Percentiles rank a stretch among this genome's conserved stretches.
phyloP scores from a whole-genome alignment of 2,329 filamentous ascomycete genomes.

The Alternaria angustiovoidea region DNA sequence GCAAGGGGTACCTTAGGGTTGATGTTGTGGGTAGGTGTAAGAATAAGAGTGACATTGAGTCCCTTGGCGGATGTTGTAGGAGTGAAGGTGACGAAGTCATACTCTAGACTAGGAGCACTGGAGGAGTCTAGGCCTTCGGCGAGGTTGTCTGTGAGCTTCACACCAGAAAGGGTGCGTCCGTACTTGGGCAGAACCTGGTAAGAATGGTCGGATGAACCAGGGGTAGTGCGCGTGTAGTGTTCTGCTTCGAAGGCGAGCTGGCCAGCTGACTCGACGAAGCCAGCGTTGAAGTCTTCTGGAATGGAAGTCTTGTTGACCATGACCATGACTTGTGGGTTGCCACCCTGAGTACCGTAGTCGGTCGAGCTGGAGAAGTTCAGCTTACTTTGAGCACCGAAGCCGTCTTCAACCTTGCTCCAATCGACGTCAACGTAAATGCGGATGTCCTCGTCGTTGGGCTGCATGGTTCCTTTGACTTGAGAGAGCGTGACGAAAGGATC shows the following conservation, averaged over 20 bases:
- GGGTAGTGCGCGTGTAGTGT: constrained; percentile 47
- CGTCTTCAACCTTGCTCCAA: constrained; percentile 39
- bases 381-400: constrained; percentile 38
- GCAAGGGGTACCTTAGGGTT: constrained; percentile 60
- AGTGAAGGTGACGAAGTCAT: constrained; percentile 50
- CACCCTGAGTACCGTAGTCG: constrained; percentile 51
- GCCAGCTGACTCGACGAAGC: constrained; percentile 48
- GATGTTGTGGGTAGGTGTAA: constrained; percentile 59
- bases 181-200: constrained; percentile 45
- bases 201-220: constrained; percentile 33
- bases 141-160: constrained; percentile 42
- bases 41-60: constrained; percentile 52
- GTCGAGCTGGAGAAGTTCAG: constrained; percentile 47
- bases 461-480: constrained; percentile 41
- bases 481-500: constrained; percentile 50
- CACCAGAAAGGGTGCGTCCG: constrained; percentile 48
- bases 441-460: constrained; percentile 42
- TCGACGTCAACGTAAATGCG: constrained; percentile 50
- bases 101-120: constrained; percentile 46
- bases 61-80: constrained; percentile 40
- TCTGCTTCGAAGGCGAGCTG: constrained; percentile 49
- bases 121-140: constrained; percentile 38
- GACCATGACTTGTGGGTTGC: constrained; percentile 40
- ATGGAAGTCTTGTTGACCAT: constrained; percentile 47
- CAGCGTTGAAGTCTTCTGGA: constrained; percentile 42